Conservation (phyloP, 768 basidiomycete genomes). For the Thelephora aurantiotincta region DNA sequence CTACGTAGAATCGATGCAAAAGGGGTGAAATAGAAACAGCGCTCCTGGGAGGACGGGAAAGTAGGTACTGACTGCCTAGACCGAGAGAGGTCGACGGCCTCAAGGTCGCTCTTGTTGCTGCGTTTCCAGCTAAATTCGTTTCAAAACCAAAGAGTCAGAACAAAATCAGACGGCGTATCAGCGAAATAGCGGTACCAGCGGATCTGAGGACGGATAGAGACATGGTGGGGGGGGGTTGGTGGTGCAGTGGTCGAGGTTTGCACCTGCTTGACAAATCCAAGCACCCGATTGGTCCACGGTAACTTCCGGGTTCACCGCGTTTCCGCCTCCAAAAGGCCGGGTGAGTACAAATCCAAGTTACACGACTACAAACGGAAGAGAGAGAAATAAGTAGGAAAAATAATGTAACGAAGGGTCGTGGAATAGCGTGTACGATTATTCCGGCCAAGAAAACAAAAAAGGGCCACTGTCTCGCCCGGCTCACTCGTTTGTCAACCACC, state of each 20-base stretch:
- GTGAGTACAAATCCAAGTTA: too few species aligned
- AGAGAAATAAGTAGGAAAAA: slow-evolving; percentile 3
- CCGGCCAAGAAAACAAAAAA: neutral
- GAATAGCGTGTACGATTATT: too few species aligned
- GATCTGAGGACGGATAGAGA: slow-evolving; percentile 3
- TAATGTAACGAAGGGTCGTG: neutral
- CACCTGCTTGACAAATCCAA: too few species aligned
- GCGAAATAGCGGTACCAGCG: slow-evolving; percentile 1
- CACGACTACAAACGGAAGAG: neutral
- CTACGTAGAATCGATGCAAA: slow-evolving; percentile 15
- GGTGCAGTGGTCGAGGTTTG: too few species aligned
- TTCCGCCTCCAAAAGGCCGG: neutral
- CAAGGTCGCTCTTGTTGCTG: slow-evolving; percentile 3
- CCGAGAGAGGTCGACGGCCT: neutral
- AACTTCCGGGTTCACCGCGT: slow-evolving; percentile 5
- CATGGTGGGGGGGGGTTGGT: slow-evolving; percentile 4
- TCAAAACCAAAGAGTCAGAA: neutral
- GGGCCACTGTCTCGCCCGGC: neutral
- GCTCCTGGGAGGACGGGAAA: neutral
- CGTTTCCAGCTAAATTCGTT: slow-evolving; percentile 2
- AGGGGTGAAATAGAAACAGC: neutral
- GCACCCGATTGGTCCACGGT: slow-evolving; percentile 7
- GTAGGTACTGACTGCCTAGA: slow-evolving; percentile 1
- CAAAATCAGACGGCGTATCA: neutral
- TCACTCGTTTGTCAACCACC: slow-evolving; percentile 34